phyloP scores from a whole-genome alignment of 768 basidiomycete genomes.

The Boletus tylopilopsis region DNA sequence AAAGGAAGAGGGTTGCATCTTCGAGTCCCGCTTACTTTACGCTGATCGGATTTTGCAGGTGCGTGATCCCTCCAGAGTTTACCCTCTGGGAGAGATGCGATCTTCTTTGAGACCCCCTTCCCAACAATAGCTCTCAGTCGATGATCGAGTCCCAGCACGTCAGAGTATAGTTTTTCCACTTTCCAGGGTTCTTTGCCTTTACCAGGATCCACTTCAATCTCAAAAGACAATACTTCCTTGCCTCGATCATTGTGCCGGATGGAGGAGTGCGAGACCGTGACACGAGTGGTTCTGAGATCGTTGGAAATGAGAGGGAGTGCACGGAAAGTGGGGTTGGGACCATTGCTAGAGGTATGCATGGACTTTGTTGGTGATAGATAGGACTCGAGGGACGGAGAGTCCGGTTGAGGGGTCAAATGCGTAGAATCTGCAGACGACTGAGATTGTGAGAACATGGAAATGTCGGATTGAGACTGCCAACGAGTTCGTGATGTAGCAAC shows the following conservation, averaged over 20 bases:
- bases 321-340: conserved; percentile 51
- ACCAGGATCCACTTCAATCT: conserved; percentile 71
- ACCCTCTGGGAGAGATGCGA: conserved; percentile 82
- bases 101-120: conserved; percentile 71
- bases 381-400: conserved; percentile 29
- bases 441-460: conserved; percentile 21
- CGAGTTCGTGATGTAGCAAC: conserved; percentile 19
- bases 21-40: conserved; percentile 61
- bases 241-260: conserved; percentile 88
- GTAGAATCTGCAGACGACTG: conserved; percentile 21
- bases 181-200: conserved; percentile 71
- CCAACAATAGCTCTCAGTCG: conserved; percentile 57
- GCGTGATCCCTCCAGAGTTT: conserved; percentile 97
- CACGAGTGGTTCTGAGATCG: conserved; percentile 70
- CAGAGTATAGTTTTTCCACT: conserved; percentile 92
- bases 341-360: conserved; percentile 17
- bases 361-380: conserved; percentile 28
- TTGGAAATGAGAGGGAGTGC: conserved; percentile 64
- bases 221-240: conserved; percentile 89
- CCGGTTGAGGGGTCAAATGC: conserved; percentile 16
- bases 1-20: not conserved
- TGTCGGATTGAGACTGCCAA: conserved; percentile 22
- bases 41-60: conserved; percentile 92
- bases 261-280: conserved; percentile 74
- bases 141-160: conserved; percentile 85